Evolutionary conservation across 2,329 filamentous ascomycete genomes (phyloP).

Genomic region (Aspergillus hiratsukae): DNA sequence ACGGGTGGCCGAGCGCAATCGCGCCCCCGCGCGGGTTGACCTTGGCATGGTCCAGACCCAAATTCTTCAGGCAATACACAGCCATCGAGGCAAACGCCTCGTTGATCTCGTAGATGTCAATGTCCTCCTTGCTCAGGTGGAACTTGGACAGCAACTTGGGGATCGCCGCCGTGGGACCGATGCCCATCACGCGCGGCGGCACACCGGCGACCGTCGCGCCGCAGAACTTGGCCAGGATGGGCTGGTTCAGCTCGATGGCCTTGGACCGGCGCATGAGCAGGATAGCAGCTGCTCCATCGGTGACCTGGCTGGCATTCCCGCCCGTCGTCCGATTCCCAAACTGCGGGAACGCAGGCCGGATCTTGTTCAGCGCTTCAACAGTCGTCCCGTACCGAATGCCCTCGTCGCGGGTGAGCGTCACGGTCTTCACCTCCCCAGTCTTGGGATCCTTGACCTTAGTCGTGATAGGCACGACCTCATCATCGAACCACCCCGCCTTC

Average conservation of each 20-base stretch:
- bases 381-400: slow-evolving; percentile 90
- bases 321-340: slow-evolving; percentile 84
- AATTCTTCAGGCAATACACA: slow-evolving; percentile 80
- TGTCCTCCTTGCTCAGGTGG: slow-evolving; percentile 72
- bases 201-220: slow-evolving; percentile 87
- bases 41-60: slow-evolving; percentile 58
- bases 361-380: slow-evolving; percentile 73
- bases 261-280: slow-evolving; percentile 93
- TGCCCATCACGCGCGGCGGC: slow-evolving; percentile 93
- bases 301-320: slow-evolving; percentile 92
- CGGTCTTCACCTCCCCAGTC: slow-evolving; percentile 68
- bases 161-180: slow-evolving; percentile 57
- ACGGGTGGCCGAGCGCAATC: slow-evolving; percentile 85
- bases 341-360: slow-evolving; percentile 83
- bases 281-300: slow-evolving; percentile 85
- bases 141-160: slow-evolving; percentile 80
- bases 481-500: slow-evolving; percentile 84
- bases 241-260: slow-evolving; percentile 79
- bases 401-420: slow-evolving; percentile 81
- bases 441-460: slow-evolving; percentile 80
- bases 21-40: slow-evolving; percentile 94
- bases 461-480: slow-evolving; percentile 87
- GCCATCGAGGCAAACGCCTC: slow-evolving; percentile 98
- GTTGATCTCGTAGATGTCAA: slow-evolving; percentile 91
- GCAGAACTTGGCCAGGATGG: slow-evolving; percentile 91